Evolutionary conservation across 208 protist genomes (phyloP).

Genomic region (Acanthamoeba rhysodes): DNA sequence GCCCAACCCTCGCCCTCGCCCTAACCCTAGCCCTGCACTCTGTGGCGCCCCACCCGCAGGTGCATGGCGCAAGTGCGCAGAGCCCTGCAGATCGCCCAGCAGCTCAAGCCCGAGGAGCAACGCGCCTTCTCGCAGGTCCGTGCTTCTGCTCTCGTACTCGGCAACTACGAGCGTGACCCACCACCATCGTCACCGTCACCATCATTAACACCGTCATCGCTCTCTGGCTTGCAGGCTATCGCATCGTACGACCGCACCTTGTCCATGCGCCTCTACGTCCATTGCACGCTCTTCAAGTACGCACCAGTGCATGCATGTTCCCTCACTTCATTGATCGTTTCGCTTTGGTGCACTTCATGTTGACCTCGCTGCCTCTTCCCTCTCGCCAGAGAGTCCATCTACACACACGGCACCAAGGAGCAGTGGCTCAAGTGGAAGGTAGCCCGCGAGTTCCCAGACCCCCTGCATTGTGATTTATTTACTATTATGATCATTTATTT

Average conservation of each 20-base stretch:
- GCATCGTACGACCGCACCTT: neutral
- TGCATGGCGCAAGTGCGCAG: conserved; percentile 40
- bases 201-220: too few relatives aligned
- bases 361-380: neutral
- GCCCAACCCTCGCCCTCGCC: neutral
- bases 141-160: neutral
- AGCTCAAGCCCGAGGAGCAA: neutral
- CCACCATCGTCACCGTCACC: neutral
- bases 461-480: too few relatives aligned
- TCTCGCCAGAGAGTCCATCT: conserved; percentile 29
- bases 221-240: neutral
- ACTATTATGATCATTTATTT: neutral
- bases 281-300: conserved; percentile 49
- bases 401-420: conserved; percentile 37
- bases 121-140: neutral
- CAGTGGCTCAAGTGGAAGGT: conserved; percentile 61
- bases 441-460: too few relatives aligned
- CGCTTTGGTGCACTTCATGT: neutral
- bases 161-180: neutral
- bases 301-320: neutral
- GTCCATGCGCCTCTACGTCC: conserved; percentile 53
- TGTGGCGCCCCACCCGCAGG: neutral
- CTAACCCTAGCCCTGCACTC: too few relatives aligned
- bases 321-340: neutral
- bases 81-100: neutral